Base-by-base conservation (phyloP, 306 rosid species). In the Malus sieversii region DNA sequence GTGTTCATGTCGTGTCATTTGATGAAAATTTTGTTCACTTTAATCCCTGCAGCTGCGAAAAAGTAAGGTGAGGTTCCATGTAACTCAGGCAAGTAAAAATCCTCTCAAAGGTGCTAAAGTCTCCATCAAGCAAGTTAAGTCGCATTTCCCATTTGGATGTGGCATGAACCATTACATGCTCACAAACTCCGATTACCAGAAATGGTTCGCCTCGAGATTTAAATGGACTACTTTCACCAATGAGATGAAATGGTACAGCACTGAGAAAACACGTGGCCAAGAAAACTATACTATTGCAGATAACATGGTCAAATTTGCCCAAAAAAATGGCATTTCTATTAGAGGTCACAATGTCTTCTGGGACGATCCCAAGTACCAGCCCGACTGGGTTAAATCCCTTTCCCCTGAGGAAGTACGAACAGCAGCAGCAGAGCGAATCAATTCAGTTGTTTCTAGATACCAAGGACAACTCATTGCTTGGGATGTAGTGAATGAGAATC, bases 221-320 rank as follows among this genome's bases (percentile, higher is more conserved):
- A 82, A 76, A 65, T 78, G 33, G 46, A 82, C 97, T 42, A 88
- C 91, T 55, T 91, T 89, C 86, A 89, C 95, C 73, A 91, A 91
- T 32, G 88, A 79, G 78, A 91, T 91, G 97, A 91, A 91, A 76
- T 91, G 97, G 97, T 89, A 89, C 32, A 85, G 91, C 76, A 91
- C 84, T 14, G 95, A 91, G 82, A 79, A 16, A 63, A 48, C 13
- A 38, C 79, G 61, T 78, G 92, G 95, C 33, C 71, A 75, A 38
- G 97, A 89, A 68, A 91, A 89, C 88, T 87, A 91, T 58, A 83
- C 92, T 4, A 64, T 84, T 44, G 42, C 91, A 55, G 97, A 91
- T 74, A 88, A 91, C 83, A 89, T 89, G 97, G 23, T 89, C 22
- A 33, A 79, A 44, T 87, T 89, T 42, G 18, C 84, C 69, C 82